Conservation (phyloP, 1,139 yeast species). For the Yamadazyma taylorii region DNA sequence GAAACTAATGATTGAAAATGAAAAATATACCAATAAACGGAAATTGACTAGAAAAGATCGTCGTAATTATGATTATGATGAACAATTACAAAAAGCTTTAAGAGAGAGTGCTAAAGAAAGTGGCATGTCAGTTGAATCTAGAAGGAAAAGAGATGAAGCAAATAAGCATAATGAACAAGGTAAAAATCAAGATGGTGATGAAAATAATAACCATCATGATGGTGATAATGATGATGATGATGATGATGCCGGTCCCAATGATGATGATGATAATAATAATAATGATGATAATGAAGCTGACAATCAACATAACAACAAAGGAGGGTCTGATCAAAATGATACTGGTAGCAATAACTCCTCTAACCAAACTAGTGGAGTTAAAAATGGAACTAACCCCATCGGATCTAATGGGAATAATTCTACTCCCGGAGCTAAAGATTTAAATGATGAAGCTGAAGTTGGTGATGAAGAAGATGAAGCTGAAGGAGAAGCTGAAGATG, state of each 20-base stretch:
- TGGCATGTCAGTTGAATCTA: no score
- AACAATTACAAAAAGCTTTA: conserved; percentile 65
- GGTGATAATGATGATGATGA: background rate
- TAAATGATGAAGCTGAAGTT: conserved; percentile 13
- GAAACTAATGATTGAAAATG: conserved; percentile 54
- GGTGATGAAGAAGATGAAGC: conserved; percentile 14
- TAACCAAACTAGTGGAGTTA: background rate
- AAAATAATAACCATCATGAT: conserved; percentile 6
- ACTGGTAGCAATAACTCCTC: no score
- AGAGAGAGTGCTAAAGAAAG: conserved; percentile 64
- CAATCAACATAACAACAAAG: background rate
- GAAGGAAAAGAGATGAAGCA: conserved; percentile 28
- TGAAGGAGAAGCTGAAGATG: conserved; percentile 16
- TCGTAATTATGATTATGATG: conserved; percentile 55
- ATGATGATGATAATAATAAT: conserved; percentile 2
- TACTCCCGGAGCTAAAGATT: background rate
- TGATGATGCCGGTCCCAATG: conserved; percentile 11
- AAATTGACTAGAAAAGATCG: conserved; percentile 32
- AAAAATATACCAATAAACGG: conserved; percentile 35
- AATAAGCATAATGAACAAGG: conserved; percentile 5
- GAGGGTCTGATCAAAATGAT: background rate
- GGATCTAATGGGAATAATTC: background rate
- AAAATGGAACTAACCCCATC: no score
- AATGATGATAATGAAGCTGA: conserved; percentile 3
- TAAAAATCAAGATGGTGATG: conserved; percentile 3